Conservation (phyloP, 2,329 filamentous ascomycete species). For the Aspergillus vadensis region DNA sequence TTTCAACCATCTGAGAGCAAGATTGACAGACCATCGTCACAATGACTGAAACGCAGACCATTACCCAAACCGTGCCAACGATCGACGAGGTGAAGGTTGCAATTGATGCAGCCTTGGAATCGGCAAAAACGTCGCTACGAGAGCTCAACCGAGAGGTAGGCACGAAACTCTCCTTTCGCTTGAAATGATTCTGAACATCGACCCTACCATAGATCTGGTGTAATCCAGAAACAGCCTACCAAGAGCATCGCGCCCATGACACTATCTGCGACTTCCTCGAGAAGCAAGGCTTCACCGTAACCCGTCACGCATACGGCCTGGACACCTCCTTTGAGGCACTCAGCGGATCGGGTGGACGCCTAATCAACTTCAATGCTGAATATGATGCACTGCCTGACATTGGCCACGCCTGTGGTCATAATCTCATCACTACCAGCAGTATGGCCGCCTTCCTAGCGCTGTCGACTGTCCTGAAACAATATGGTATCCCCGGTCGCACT, state of each 20-base stretch:
- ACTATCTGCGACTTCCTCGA: constrained; percentile 51
- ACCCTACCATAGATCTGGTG: constrained; percentile 40
- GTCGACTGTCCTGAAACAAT: constrained; percentile 46
- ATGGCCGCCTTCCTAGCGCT: constrained; percentile 49
- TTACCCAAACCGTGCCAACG: constrained; percentile 1
- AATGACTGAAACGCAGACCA: constrained; percentile 20
- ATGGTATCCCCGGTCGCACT: constrained; percentile 41
- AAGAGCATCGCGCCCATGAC: constrained; percentile 57
- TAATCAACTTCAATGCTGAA: constrained; percentile 45
- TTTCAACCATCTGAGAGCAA: not conserved
- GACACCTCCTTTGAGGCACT: constrained; percentile 55
- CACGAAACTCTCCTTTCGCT: not conserved
- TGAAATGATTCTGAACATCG: not conserved
- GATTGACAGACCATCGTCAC: not conserved
- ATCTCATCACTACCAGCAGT: constrained; percentile 41
- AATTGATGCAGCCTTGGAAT: constrained; percentile 23
- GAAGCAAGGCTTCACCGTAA: constrained; percentile 50
- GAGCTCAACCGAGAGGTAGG: constrained; percentile 31
- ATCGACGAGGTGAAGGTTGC: constrained; percentile 27
- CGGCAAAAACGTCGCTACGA: constrained; percentile 23
- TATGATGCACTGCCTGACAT: constrained; percentile 48
- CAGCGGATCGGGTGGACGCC: constrained; percentile 42
- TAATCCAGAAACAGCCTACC: constrained; percentile 56
- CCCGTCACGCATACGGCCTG: constrained; percentile 54
- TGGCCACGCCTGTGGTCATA: constrained; percentile 46